These are phyloP conservation scores for Ophiocordyceps unilateralis DNA, from an alignment of 2,329 filamentous ascomycete species.

Conservation along the genomic window DNA sequence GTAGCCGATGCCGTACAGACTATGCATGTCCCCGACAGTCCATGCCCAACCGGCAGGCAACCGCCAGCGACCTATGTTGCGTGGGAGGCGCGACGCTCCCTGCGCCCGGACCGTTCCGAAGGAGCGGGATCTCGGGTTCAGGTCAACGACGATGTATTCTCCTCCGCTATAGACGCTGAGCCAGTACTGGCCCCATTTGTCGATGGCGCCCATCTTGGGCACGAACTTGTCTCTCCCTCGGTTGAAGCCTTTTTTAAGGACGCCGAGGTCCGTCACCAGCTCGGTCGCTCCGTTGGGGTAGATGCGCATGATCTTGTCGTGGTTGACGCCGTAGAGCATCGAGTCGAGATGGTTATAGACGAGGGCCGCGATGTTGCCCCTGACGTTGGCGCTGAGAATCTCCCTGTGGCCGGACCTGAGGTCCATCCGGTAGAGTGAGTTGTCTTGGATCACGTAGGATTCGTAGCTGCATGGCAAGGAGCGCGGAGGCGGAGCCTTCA, in stretches of 20 bases:
- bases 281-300: neutral
- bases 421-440: neutral
- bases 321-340: conserved; percentile 1
- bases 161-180: neutral
- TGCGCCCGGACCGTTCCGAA: neutral
- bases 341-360: conserved; percentile 3
- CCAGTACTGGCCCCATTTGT: conserved; percentile 1
- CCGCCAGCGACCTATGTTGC: too few species aligned
- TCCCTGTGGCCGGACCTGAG: neutral
- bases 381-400: neutral
- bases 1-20: conserved; percentile 1
- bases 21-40: neutral
- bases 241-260: too few species aligned
- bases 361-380: neutral
- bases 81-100: too few species aligned
- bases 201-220: conserved; percentile 2
- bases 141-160: conserved; percentile 1
- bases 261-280: neutral
- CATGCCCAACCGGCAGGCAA: conserved; percentile 1
- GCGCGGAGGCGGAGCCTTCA: neutral
- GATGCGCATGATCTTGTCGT: neutral
- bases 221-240: neutral
- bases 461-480: conserved; percentile 1
- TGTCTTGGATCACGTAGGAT: conserved; percentile 1
- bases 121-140: neutral